Percentiles rank a stretch among this genome's conserved stretches.
phyloP scores from a whole-genome alignment of 1,139 yeast species.

The Wickerhamomyces sp. region DNA sequence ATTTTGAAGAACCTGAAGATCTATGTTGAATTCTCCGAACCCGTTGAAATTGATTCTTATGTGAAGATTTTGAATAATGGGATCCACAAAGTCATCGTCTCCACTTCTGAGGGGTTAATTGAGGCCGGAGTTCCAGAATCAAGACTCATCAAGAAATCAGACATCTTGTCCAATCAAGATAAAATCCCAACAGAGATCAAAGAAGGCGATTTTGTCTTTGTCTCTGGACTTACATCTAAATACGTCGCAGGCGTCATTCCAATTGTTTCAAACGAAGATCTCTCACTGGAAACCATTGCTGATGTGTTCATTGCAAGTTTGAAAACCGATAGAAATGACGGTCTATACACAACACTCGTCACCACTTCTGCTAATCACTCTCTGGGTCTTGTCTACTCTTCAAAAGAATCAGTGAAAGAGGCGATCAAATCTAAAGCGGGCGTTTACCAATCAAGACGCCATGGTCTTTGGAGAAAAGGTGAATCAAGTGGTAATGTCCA shows the following conservation, averaged over 20 bases:
- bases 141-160: slow-evolving; percentile 21
- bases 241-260: slow-evolving; percentile 43
- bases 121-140: slow-evolving; percentile 52
- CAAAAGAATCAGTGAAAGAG: slow-evolving; percentile 71
- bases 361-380: slow-evolving; percentile 63
- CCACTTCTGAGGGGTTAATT: slow-evolving; percentile 29
- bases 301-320: slow-evolving; percentile 51
- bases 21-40: slow-evolving; percentile 11
- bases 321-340: slow-evolving; percentile 81
- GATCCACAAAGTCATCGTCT: slow-evolving; percentile 46
- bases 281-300: slow-evolving; percentile 47
- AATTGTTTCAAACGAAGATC: slow-evolving; percentile 35
- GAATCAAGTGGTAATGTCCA: slow-evolving; percentile 95
- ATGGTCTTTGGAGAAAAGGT: slow-evolving; percentile 94
- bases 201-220: slow-evolving; percentile 43
- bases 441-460: slow-evolving; percentile 88
- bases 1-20: slow-evolving; percentile 9
- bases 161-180: slow-evolving; percentile 19
- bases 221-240: slow-evolving; percentile 23
- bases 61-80: slow-evolving; percentile 66
- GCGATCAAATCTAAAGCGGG: slow-evolving; percentile 82
- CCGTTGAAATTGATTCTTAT: slow-evolving; percentile 38
- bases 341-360: slow-evolving; percentile 79
- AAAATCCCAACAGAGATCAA: slow-evolving; percentile 25
- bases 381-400: slow-evolving; percentile 89